Conservation (phyloP, 371 early-diverging fungal species). For the Mortierella sp. region DNA sequence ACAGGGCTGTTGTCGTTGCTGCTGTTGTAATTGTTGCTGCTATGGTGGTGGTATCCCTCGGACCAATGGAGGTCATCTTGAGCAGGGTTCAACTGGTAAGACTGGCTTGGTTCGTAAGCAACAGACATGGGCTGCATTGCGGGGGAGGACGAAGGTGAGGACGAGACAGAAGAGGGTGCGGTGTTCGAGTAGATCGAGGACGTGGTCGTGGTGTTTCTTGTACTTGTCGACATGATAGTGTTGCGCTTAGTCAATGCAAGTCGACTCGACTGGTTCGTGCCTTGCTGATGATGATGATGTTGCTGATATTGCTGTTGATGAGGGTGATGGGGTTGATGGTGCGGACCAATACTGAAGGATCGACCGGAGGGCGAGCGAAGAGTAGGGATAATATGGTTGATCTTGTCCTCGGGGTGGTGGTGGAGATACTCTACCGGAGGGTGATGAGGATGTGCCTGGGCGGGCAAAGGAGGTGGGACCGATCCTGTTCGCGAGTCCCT, state of each 20-base stretch:
- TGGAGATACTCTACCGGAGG: conserved; percentile 29
- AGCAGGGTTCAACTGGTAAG: not conserved
- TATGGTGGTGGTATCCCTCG: no score
- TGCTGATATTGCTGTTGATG: conserved; percentile 10
- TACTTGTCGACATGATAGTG: not conserved
- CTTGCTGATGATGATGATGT: not conserved
- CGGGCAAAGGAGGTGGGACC: conserved; percentile 41
- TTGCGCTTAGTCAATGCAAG: not conserved
- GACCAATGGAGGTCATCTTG: not conserved
- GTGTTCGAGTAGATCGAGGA: not conserved
- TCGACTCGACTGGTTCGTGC: not conserved
- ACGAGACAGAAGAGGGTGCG: not conserved
- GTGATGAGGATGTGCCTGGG: conserved; percentile 40
- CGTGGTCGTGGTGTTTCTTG: not conserved
- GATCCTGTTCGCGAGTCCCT: not conserved
- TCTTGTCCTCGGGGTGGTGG: conserved; percentile 24
- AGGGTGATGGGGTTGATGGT: conserved; percentile 4
- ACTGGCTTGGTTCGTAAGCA: conserved; percentile 12
- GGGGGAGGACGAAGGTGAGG: conserved; percentile 5
- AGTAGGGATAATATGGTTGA: not conserved
- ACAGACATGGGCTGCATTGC: not conserved
- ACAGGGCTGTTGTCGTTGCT: not conserved
- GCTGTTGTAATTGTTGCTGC: not conserved
- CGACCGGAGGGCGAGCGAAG: conserved; percentile 2
- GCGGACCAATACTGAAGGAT: not conserved